Base-by-base conservation (phyloP, 441 rosid genomes). In the Jatropha multifida region DNA sequence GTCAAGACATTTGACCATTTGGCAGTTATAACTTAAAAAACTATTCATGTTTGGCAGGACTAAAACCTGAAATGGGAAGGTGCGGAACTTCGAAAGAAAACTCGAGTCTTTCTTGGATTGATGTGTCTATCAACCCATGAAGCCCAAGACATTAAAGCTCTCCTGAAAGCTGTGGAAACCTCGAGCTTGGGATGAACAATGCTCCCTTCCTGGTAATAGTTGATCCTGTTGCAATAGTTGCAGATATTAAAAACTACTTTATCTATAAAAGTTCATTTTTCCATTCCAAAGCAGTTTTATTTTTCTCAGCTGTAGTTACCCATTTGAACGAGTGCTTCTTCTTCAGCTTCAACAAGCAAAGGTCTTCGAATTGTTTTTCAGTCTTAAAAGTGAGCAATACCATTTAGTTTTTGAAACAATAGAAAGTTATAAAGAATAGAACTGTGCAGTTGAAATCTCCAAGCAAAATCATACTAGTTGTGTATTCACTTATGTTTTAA, bases 61-160 rank as follows among this genome's bases (percentile, higher is more conserved):
- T 66, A 76, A 6, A 78, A 92, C 98, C 99, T 95, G 91, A 93
- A 95, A 84, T 92, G 99, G 10, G 97, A 88, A 78, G 99, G 99
- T 18, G 96, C 82, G 0, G 91, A 86, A 76, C 88, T 92, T 81
- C 94, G 83, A 78, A 91, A 92, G 90, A 95, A 95, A 70, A 95
- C 94, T 63, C 58, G 83, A 27, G 97, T 92, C 85, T 84, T 89
- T 75, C 83, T 85, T 5, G 88, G 86, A 80, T 92, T 85, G 12
- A 90, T 76, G 76, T 84, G 85, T 74, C 75, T 88, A 71, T 93
- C 96, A 54, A 92, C 91, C 99, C 99, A 95, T 62, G 93, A 86
- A 74, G 91, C 92, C 97, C 98, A 93, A 67, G 96, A 90, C 74
- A 41, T 86, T 76, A 93, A 71, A 58, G 99, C 98, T 88, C 84